Evolutionary conservation across 2,329 filamentous ascomycete genomes (phyloP), one percentile per base, ranked within the genome.

Genomic region (Byssoonygena ceratinophila): DNA sequence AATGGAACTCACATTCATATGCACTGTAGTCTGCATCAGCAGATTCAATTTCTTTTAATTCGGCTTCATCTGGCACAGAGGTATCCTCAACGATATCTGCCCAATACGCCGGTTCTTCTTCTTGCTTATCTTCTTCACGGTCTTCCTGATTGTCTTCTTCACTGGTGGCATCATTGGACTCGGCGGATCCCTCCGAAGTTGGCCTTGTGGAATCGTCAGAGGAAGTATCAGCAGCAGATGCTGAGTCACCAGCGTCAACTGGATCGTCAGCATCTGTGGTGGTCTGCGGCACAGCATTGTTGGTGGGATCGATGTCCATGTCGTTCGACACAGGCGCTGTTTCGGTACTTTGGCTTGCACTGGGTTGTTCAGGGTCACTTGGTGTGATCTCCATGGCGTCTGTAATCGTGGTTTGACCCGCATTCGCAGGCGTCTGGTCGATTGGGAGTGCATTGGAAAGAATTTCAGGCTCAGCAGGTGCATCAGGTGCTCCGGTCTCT

Each of bases 81-180:
- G 65, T 71, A 59, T 83, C 80, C 62, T 83, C 79, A 46, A 72
- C 69, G 44, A 79, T 71, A 3, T 75, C 73, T 11, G 74, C 74
- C 77, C 77, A 80, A 49, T 71, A 71, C 25, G 71, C 68, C 59
- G 66, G 63, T 47, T 71, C 70, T 20, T 55, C 55, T 16, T 54
- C 48, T 32, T 46, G 20, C 9, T 53, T 45, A 5, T 53, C 50
- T 14, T 53, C 50, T 18, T 53, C 29, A n/a, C 44, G 32, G 22
- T 54, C 46, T 7, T 49, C 41, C 14, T 25, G 14, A 22, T 53
- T 46, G 18, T 53, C 54, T 9, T 54, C 52, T n/a, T 55, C 54
- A 18, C 47, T 48, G 4, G 58, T 45, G 7, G 57, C 55, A 40
- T 46, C 36, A 31, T 52, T 29, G 11, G 56, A 46, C 43, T 53